Conservation (phyloP, 2,329 filamentous ascomycete genomes). For the Sclerotinia spermophila region DNA sequence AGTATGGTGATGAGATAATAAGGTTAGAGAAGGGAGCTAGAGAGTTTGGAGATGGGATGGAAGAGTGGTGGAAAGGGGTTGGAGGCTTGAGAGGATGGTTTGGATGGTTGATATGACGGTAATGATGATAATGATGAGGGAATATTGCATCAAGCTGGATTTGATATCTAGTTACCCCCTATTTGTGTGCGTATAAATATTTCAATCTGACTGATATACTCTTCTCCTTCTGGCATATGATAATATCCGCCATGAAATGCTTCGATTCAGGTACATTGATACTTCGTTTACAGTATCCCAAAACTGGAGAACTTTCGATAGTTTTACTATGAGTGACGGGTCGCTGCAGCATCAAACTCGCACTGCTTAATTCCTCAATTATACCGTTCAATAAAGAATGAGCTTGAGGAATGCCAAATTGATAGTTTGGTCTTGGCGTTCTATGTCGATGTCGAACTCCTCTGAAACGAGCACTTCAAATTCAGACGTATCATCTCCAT, state of each 20-base stretch:
- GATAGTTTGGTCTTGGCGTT: no score
- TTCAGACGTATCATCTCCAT: no score
- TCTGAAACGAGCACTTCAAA: no score
- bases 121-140: neutral
- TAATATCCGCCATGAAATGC: neutral
- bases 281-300: no score
- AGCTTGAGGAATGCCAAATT: no score
- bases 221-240: neutral
- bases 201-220: neutral
- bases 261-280: no score
- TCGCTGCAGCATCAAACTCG: no score
- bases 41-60: neutral
- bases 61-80: neutral
- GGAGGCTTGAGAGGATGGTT: neutral
- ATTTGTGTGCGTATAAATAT: neutral
- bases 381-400: no score
- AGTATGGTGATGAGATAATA: fast-evolving
- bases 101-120: fast-evolving
- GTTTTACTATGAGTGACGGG: no score
- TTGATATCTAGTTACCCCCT: neutral
- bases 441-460: no score
- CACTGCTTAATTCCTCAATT: no score
- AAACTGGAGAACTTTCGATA: no score
- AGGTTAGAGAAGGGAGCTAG: neutral
- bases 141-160: neutral